Evolutionary conservation across 2,329 filamentous ascomycete species (phyloP).

Genomic region (Aureobasidium namibiae): DNA sequence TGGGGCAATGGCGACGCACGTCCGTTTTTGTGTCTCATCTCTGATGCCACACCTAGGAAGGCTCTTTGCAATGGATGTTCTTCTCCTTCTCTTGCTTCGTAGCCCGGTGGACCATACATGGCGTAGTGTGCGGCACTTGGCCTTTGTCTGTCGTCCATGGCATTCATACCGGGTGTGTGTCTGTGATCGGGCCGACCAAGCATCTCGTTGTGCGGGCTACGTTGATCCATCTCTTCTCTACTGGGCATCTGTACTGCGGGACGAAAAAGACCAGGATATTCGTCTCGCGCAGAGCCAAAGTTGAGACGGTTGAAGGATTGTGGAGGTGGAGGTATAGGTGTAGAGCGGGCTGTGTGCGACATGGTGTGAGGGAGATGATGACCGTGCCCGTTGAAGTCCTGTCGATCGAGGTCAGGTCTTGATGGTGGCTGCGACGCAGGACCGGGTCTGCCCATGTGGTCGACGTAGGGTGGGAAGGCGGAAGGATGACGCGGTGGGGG

Average conservation of each 20-base stretch:
- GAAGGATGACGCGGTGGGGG: background rate
- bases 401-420: background rate
- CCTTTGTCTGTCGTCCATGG: background rate
- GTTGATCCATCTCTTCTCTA: slow-evolving; percentile 10
- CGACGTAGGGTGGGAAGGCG: slow-evolving; percentile 2
- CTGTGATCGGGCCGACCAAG: background rate
- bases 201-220: slow-evolving; percentile 6
- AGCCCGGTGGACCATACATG: background rate
- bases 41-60: slow-evolving; percentile 62
- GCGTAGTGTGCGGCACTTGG: background rate
- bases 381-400: background rate
- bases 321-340: background rate
- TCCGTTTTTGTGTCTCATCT: slow-evolving; percentile 73
- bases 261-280: slow-evolving; percentile 23
- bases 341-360: slow-evolving; percentile 10
- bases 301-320: slow-evolving; percentile 17
- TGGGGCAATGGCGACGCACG: slow-evolving; percentile 83
- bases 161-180: background rate
- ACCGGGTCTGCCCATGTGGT: background rate
- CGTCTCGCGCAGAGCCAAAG: slow-evolving; percentile 24
- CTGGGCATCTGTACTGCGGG: slow-evolving; percentile 15
- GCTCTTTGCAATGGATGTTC: slow-evolving; percentile 40
- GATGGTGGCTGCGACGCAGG: slow-evolving; percentile 2
- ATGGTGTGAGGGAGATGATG: background rate
- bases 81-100: slow-evolving; percentile 12